phyloP scores from a whole-genome alignment of 2,329 filamentous ascomycete genomes.

The Alternaria sp. region DNA sequence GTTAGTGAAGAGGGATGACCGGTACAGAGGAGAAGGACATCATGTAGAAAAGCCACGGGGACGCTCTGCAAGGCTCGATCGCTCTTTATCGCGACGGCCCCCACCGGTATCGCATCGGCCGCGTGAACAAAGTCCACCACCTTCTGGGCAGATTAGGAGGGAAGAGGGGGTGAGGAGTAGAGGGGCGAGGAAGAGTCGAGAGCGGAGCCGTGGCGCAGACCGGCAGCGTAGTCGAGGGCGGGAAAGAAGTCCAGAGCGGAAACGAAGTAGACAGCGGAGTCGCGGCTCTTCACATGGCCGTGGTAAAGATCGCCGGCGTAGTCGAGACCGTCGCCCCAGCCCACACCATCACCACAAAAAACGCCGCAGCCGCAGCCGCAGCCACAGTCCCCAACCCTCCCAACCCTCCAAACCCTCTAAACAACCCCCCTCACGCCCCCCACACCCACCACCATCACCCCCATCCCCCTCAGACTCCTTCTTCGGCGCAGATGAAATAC shows the following conservation, averaged over 20 bases:
- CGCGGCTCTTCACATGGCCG: not conserved
- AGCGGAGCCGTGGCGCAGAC: not conserved
- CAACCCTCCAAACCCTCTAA: not conserved
- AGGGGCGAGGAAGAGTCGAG: not conserved
- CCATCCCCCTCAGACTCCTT: not conserved
- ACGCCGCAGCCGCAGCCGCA: not conserved
- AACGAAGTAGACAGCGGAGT: not conserved
- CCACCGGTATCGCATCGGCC: not conserved
- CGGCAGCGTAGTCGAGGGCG: not conserved
- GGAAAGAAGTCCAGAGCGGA: not conserved
- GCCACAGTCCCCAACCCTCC: no score
- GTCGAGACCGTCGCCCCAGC: not conserved
- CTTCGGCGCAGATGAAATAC: not conserved
- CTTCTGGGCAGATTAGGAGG: not conserved
- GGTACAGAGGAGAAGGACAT: not conserved
- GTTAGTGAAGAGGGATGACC: not conserved
- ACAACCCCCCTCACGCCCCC: not conserved
- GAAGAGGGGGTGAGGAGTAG: not conserved
- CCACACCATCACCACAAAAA: not conserved
- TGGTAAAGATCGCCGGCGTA: not conserved
- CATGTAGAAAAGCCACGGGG: not conserved
- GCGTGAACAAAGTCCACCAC: not conserved
- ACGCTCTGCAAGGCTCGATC: not conserved
- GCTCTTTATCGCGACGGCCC: not conserved
- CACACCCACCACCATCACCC: not conserved